These are phyloP conservation scores for Triglochin maritima DNA, from an alignment of 106 monocot genomes.

Conservation along the genomic window DNA sequence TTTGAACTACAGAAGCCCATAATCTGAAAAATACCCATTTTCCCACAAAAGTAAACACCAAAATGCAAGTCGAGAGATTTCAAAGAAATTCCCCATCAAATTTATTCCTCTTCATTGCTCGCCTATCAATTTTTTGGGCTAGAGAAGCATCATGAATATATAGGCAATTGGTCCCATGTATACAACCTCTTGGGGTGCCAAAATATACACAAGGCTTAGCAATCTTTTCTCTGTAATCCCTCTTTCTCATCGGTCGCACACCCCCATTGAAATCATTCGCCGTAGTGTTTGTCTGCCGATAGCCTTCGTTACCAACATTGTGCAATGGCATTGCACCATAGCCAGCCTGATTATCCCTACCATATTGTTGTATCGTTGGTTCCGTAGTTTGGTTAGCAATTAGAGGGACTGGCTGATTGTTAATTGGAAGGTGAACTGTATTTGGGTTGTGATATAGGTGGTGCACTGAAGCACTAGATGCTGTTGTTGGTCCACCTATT, in stretches of 20 bases:
- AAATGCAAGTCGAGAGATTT: background rate
- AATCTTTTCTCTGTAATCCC: slow-evolving; percentile 30
- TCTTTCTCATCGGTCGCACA: slow-evolving; percentile 2
- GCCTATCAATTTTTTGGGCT: slow-evolving; percentile 12
- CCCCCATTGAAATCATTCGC: background rate
- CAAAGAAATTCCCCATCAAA: slow-evolving; percentile 29
- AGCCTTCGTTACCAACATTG: slow-evolving; percentile 8
- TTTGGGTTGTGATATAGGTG: background rate
- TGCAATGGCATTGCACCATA: slow-evolving; percentile 10
- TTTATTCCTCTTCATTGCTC: slow-evolving; percentile 52
- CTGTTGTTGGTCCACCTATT: background rate
- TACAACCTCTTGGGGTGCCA: slow-evolving; percentile 67
- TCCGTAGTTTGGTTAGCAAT: background rate
- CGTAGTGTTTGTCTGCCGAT: background rate
- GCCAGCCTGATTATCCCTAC: slow-evolving; percentile 38
- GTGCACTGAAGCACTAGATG: background rate
- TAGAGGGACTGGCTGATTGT: background rate
- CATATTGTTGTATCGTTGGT: slow-evolving; percentile 48
- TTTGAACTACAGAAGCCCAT: background rate
- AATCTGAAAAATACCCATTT: background rate
- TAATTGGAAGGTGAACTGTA: background rate
- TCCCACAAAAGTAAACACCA: background rate
- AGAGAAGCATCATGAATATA: slow-evolving; percentile 51
- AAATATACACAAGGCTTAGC: slow-evolving; percentile 60
- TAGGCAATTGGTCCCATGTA: slow-evolving; percentile 53